Evolutionary conservation across 306 rosid genomes (phyloP).

Genomic region (Purshia tridentata): DNA sequence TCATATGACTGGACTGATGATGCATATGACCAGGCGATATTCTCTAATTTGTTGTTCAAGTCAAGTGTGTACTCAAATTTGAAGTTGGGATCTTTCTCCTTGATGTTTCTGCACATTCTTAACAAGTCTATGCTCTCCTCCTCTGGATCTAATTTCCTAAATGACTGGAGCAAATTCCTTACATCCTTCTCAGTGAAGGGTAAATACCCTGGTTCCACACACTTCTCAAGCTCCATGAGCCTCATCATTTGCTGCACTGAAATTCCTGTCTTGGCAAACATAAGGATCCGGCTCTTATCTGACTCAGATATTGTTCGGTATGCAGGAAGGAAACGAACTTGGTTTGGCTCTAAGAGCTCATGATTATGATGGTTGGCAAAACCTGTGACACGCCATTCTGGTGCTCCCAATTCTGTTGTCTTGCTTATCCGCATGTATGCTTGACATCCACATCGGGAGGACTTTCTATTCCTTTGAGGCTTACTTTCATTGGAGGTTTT

Average conservation of each 20-base stretch:
- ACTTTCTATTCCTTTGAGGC: slow-evolving; percentile 89
- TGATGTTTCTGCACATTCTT: slow-evolving; percentile 84
- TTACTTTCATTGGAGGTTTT: slow-evolving; percentile 67
- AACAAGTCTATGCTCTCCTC: slow-evolving; percentile 83
- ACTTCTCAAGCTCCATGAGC: slow-evolving; percentile 96
- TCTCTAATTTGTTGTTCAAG: slow-evolving; percentile 67
- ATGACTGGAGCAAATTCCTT: slow-evolving; percentile 84
- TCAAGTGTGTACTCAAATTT: slow-evolving; percentile 84
- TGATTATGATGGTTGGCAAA: slow-evolving; percentile 94
- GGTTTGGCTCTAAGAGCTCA: slow-evolving; percentile 86
- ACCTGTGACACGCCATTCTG: slow-evolving; percentile 96
- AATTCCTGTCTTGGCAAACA: slow-evolving; percentile 95
- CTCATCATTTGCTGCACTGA: slow-evolving; percentile 99
- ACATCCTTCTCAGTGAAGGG: slow-evolving; percentile 98
- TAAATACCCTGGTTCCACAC: slow-evolving; percentile 85
- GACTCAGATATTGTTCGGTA: slow-evolving; percentile 84
- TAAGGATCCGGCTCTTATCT: slow-evolving; percentile 81
- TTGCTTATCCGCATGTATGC: slow-evolving; percentile 95
- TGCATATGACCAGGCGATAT: slow-evolving; percentile 95
- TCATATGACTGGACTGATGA: slow-evolving; percentile 80
- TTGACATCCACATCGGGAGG: slow-evolving; percentile 94
- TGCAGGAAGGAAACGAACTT: slow-evolving; percentile 98
- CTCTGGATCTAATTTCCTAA: slow-evolving; percentile 85
- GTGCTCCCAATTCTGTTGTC: slow-evolving; percentile 71
- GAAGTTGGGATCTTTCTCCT: slow-evolving; percentile 87